Base-by-base conservation (phyloP, 306 rosid genomes). In the Vicia faba region DNA sequence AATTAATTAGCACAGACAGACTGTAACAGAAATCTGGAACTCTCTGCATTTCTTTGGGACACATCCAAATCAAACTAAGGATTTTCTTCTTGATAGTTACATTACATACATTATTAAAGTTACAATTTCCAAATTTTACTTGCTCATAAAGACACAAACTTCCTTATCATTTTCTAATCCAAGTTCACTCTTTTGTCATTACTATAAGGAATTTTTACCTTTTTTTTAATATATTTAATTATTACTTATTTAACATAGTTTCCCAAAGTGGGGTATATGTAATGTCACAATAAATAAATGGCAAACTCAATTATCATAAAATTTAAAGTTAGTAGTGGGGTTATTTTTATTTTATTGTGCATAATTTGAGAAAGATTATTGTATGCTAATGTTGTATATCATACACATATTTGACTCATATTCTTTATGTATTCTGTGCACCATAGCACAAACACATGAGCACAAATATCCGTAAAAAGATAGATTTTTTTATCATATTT, bases 81-180 rank as follows among this genome's bases (percentile, higher is more conserved):
- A 45, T 49, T 49, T 49, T 3, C 56, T 9, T 48, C 11, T 49
- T 18, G 28, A 49, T 49, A 4, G 58, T 51, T 51, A 51, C 45
- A 40, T 40, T 40, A 3, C 45, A 11, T 10, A 40, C 2, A 40
- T 40, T 40, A 7, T 7, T 40, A 40, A 40, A 11, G 14, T 11
- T 40, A 40, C 58, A 51, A 51, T 51, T 49, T 51, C 58, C 58
- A 51, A 20, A 9, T 4, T 51, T 20, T 51, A 51, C 58, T 51
- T 16, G 26, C 1, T 48, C 10, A 45, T 7, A 14, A 14, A 14
- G 20, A 14, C 54, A 48, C 26, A 16, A 49, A 16, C 11, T 48
- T 48, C 5, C 25, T 8, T 16, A 25, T 46, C 20, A 46, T 46
- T 46, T 46, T 46, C 10, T 44, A 31, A 31, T 2, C 19, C 14